Evolutionary conservation across 2,329 filamentous ascomycete genomes (phyloP).

Genomic region (Calcarisporium arbuscula): DNA sequence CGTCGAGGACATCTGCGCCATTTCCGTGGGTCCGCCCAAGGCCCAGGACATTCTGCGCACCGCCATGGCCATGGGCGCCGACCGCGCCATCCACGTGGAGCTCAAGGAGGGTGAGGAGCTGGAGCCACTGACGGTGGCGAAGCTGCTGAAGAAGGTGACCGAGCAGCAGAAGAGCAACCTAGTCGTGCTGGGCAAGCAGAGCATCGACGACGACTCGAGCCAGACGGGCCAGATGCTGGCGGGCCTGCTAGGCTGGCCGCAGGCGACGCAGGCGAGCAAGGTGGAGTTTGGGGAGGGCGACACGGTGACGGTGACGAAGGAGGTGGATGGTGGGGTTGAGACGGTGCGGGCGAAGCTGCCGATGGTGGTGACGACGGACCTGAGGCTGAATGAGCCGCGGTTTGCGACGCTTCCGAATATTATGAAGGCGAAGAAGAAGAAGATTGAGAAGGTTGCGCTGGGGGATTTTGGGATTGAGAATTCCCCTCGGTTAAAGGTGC

Average conservation of each 20-base stretch:
- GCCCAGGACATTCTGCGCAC: constrained; percentile 83
- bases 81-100: constrained; percentile 85
- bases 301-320: constrained; percentile 70
- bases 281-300: constrained; percentile 70
- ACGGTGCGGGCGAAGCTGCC: constrained; percentile 81
- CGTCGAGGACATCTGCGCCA: constrained; percentile 86
- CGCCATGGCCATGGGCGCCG: constrained; percentile 97
- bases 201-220: constrained; percentile 90
- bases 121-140: constrained; percentile 88
- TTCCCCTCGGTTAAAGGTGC: constrained; percentile 71
- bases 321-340: constrained; percentile 94
- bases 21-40: constrained; percentile 85
- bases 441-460: constrained; percentile 84
- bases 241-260: constrained; percentile 82
- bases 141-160: constrained; percentile 75
- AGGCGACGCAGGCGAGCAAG: constrained; percentile 88
- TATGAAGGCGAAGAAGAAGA: constrained; percentile 99
- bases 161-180: constrained; percentile 83
- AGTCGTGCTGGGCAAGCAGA: constrained; percentile 93
- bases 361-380: constrained; percentile 89
- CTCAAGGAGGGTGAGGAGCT: constrained; percentile 67
- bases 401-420: constrained; percentile 97
- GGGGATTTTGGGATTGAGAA: constrained; percentile 74
- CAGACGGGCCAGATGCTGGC: constrained; percentile 99
- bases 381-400: constrained; percentile 88